Percentiles rank a stretch among this genome's conserved stretches.
Evolutionary conservation across 352 stramenopile genomes (phyloP).

Genomic region (Pythium myriotylum): DNA sequence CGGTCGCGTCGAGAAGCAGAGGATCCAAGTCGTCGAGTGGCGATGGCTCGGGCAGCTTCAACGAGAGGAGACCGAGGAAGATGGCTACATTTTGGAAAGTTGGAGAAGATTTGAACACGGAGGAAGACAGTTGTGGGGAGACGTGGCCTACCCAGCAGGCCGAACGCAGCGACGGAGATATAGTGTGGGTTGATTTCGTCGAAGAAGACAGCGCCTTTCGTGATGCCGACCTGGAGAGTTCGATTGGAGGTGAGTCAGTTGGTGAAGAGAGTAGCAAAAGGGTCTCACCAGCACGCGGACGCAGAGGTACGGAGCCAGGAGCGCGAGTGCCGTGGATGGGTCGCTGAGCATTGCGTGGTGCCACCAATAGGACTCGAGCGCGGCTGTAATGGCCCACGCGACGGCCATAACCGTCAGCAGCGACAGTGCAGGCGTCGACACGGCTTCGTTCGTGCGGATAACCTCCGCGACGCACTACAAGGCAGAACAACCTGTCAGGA

Average conservation of each 20-base stretch:
- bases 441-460: conserved; percentile 4
- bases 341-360: conserved; percentile 15
- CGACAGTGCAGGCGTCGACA: neutral
- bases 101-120: neutral
- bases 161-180: neutral
- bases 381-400: conserved; percentile 15
- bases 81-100: conserved; percentile 21
- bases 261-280: too few species aligned
- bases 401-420: neutral
- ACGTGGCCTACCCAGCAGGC: conserved; percentile 12
- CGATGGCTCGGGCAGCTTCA: conserved; percentile 1
- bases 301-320: conserved; percentile 13
- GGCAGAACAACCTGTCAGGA: too few species aligned
- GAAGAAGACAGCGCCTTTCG: conserved; percentile 25
- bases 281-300: conserved; percentile 16
- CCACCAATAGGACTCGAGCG: conserved; percentile 28
- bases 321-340: neutral
- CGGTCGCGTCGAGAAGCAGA: conserved; percentile 4
- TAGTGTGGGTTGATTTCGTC: conserved; percentile 15
- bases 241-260: too few species aligned
- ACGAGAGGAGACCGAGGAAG: neutral
- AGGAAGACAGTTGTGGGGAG: neutral
- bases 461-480: conserved; percentile 13
- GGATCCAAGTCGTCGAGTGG: conserved; percentile 13
- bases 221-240: conserved; percentile 16